Evolutionary conservation across 1,139 yeast species (phyloP), one percentile per base, ranked within the genome.

Genomic region (Suzukiozyma palmioleophila): DNA sequence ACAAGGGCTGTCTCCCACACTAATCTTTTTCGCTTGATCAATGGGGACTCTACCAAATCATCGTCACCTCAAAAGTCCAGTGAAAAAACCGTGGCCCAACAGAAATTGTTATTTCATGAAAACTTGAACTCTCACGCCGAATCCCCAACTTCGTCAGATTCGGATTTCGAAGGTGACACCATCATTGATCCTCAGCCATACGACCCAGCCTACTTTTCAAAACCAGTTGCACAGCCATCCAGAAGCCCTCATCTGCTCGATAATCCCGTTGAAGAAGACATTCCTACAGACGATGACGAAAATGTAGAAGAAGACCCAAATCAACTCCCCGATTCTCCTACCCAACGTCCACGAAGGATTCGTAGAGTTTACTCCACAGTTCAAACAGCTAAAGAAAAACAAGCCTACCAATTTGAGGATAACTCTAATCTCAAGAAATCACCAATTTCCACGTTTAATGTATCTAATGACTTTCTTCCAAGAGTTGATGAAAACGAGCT

Each of bases 291-390:
- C n/a, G 31, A 37, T 22, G 14, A 36, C n/a, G 31, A 37, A 16
- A 13, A 36, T 26, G 26, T 25, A 6, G 35, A 30, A 26, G 35
- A 32, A 14, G 21, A 21, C 22, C 26, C 15, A n/a, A 33, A 21
- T 12, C 22, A 25, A n/a, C 27, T 53, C 13, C 71, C 73, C 8
- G 28, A 27, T 31, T 42, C 46, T 13, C 46, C 45, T 4, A 38
- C 39, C 8, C 33, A 33, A 33, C 30, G 16, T 29, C 15, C 32
- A 8, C 43, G 47, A 9, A 48, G 47, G 48, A 73, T 75, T 41
- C 64, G 88, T 40, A 67, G 88, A 43, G 79, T 82, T 21, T 87
- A 80, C 50, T 78, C 85, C 32, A 78, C 82, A 84, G 79, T 73
- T 53, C 81, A 78, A 44, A 66, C 66, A 31, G 60, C 53, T 39